phyloP scores from a whole-genome alignment of 768 basidiomycete species.

The Mycena vulgaris region DNA sequence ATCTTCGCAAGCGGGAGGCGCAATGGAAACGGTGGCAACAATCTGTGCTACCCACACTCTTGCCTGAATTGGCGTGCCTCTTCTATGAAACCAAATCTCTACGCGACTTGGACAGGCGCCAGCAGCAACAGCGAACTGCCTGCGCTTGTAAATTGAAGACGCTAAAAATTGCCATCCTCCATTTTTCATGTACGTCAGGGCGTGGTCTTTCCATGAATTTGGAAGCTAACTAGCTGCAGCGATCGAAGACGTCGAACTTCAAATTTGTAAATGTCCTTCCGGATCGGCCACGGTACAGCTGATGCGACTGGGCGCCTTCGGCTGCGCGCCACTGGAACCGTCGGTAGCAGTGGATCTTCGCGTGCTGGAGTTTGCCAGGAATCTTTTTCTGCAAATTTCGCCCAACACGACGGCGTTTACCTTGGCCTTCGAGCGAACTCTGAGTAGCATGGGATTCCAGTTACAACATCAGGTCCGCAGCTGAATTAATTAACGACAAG shows the following conservation, averaged over 20 bases:
- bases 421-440: neutral
- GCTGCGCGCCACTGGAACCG: neutral
- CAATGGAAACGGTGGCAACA: conserved; percentile 10
- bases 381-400: neutral
- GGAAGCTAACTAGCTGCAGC: neutral
- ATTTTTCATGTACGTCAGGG: neutral
- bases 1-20: neutral
- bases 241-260: neutral
- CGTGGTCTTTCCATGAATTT: neutral
- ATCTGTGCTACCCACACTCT: neutral
- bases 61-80: neutral
- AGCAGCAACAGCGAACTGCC: too few species aligned
- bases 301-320: neutral
- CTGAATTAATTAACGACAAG: neutral
- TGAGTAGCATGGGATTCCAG: neutral
- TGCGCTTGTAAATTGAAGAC: neutral
- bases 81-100: neutral
- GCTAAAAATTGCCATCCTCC: neutral
- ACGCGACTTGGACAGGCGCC: neutral
- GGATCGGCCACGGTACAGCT: neutral
- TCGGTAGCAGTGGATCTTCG: neutral
- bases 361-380: conserved; percentile 3
- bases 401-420: conserved; percentile 3
- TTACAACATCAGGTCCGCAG: neutral
- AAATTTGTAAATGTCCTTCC: neutral